Percentiles rank a stretch among this genome's conserved stretches.
phyloP scores from a whole-genome alignment of 2,329 filamentous ascomycete genomes.

The Hyphodiscus sp. region DNA sequence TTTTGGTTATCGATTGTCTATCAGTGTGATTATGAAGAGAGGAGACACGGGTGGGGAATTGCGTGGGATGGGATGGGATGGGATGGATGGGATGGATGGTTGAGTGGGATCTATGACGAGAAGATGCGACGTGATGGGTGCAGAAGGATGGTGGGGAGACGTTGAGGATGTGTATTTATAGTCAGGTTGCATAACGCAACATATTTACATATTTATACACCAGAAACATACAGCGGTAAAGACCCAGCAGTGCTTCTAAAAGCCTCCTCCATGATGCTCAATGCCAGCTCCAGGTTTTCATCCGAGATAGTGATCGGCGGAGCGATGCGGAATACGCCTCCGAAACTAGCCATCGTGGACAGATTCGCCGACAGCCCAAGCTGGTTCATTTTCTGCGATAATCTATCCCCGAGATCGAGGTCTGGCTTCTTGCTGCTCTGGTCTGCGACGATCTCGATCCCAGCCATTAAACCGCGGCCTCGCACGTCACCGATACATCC shows the following conservation, averaged over 20 bases:
- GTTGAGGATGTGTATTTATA: too few relatives aligned
- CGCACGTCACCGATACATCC: slow-evolving; percentile 57
- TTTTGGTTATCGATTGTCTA: too few relatives aligned
- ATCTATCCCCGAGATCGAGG: slow-evolving; percentile 38
- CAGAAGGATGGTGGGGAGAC: too few relatives aligned
- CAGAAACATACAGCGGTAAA: slow-evolving; percentile 1
- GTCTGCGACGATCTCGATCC: slow-evolving; percentile 51
- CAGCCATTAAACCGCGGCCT: slow-evolving; percentile 51
- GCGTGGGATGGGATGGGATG: too few relatives aligned
- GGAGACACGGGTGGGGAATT: too few relatives aligned
- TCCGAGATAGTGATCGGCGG: slow-evolving; percentile 52
- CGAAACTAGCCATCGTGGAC: slow-evolving; percentile 46
- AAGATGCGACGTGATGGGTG: too few relatives aligned
- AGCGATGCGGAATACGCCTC: slow-evolving; percentile 52
- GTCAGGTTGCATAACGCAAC: too few relatives aligned
- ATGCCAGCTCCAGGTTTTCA: slow-evolving; percentile 42
- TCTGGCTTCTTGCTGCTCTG: slow-evolving; percentile 39
- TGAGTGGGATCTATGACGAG: too few relatives aligned
- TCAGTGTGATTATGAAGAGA: too few relatives aligned
- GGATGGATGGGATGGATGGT: too few relatives aligned
- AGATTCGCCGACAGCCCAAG: slow-evolving; percentile 52
- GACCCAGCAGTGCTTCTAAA: slow-evolving; percentile 29
- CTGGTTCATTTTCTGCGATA: slow-evolving; percentile 43
- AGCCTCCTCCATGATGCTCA: slow-evolving; percentile 51
- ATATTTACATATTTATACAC: too few relatives aligned